phyloP scores from a whole-genome alignment of 2,329 filamentous ascomycete genomes.

The Balansia obtecta region DNA sequence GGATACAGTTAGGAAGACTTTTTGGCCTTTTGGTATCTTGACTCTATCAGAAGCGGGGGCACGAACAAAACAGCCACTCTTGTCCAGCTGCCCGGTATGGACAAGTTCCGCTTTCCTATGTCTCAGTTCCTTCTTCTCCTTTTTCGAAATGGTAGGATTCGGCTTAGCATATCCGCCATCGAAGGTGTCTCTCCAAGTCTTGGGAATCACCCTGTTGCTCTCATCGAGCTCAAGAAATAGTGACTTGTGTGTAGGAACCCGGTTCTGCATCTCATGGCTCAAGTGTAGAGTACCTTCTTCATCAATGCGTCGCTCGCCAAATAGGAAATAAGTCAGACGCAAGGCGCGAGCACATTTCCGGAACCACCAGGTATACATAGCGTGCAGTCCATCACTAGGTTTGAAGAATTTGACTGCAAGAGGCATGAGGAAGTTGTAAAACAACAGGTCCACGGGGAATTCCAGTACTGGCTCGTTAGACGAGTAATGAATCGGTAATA shows the following conservation, averaged over 20 bases:
- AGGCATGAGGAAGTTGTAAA: slow-evolving; percentile 95
- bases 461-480: slow-evolving; percentile 86
- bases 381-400: slow-evolving; percentile 71
- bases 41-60: slow-evolving; percentile 94
- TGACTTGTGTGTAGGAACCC: slow-evolving; percentile 24
- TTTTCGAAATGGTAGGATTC: slow-evolving; percentile 19
- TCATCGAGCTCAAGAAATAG: slow-evolving; percentile 34
- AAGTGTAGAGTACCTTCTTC: slow-evolving; percentile 64
- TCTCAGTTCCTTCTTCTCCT: slow-evolving; percentile 24
- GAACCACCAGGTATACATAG: slow-evolving; percentile 95
- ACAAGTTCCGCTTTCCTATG: slow-evolving; percentile 33
- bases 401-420: slow-evolving; percentile 73
- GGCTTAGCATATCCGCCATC: slow-evolving; percentile 34
- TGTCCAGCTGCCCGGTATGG: slow-evolving; percentile 40
- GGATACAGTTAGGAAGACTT: slow-evolving; percentile 68
- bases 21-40: slow-evolving; percentile 73
- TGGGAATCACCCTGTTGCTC: slow-evolving; percentile 31
- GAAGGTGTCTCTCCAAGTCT: slow-evolving; percentile 46
- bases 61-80: slow-evolving; percentile 72
- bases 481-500: slow-evolving; percentile 88
- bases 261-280: slow-evolving; percentile 18
- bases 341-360: slow-evolving; percentile 68
- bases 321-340: slow-evolving; percentile 83
- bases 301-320: slow-evolving; percentile 67
- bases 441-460: slow-evolving; percentile 85